Evolutionary conservation across 768 basidiomycete species (phyloP).

Genomic region (Myochromella boudieri): DNA sequence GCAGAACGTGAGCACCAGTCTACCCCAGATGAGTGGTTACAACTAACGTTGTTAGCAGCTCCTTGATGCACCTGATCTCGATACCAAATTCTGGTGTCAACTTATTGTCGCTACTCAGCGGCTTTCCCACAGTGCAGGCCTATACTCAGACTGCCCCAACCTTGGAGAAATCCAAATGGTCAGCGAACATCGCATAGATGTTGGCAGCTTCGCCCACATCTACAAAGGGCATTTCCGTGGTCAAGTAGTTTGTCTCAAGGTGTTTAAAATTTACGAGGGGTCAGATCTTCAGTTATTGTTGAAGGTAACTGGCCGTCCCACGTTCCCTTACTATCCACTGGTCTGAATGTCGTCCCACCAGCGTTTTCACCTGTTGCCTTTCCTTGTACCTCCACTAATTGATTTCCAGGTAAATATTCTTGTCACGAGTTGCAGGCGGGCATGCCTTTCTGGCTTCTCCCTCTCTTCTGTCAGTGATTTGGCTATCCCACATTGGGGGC

Average conservation of each 20-base stretch:
- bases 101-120: conserved; percentile 4
- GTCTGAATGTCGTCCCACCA: no score
- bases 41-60: not conserved
- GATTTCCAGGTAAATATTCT: conserved; percentile 13
- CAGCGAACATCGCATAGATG: conserved; percentile 1
- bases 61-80: not conserved
- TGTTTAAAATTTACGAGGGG: not conserved
- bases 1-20: not conserved
- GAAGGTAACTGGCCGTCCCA: no score
- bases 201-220: conserved; percentile 6
- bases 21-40: not conserved
- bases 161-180: not conserved
- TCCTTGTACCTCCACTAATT: no score
- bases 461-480: not conserved
- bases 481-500: not conserved
- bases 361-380: no score
- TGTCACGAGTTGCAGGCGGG: conserved; percentile 1
- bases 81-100: not conserved
- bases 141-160: conserved; percentile 3
- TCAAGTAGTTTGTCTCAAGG: not conserved
- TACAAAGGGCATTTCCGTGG: conserved; percentile 3
- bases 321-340: no score
- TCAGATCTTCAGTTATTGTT: not conserved
- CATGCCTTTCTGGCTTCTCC: conserved; percentile 1
- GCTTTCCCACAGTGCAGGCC: not conserved